phyloP scores from a whole-genome alignment of 441 rosid genomes.

The Aquilaria agallochum region DNA sequence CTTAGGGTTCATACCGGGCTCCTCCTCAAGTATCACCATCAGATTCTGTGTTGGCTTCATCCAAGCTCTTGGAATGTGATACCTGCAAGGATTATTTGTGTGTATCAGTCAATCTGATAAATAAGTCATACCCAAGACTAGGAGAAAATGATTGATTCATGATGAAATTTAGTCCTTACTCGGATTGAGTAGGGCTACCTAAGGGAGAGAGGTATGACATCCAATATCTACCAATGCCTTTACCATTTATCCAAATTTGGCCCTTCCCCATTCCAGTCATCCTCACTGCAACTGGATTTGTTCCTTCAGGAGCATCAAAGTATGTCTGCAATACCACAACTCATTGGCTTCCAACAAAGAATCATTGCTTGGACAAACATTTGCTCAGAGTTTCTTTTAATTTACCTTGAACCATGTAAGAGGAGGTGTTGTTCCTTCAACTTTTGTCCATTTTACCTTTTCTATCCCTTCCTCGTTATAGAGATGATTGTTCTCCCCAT shows the following conservation, averaged over 20 bases:
- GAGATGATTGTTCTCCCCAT: conserved; percentile 35
- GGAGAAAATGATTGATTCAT: neutral
- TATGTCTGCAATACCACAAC: conserved; percentile 31
- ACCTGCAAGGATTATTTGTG: conserved; percentile 25
- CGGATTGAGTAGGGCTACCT: conserved; percentile 60
- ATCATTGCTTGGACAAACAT: neutral
- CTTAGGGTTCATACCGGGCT: conserved; percentile 33
- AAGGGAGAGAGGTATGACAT: conserved; percentile 74
- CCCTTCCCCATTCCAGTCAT: conserved; percentile 79
- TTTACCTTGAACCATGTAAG: conserved; percentile 66
- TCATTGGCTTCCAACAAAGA: too few species aligned
- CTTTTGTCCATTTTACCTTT: conserved; percentile 37
- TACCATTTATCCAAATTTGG: conserved; percentile 84
- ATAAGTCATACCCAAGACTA: too few species aligned
- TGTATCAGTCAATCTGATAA: too few species aligned
- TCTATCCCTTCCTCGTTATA: conserved; percentile 38
- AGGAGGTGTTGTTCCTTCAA: conserved; percentile 17
- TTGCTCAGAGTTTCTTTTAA: conserved; percentile 32
- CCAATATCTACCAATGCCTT: conserved; percentile 89
- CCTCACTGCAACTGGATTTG: conserved; percentile 48
- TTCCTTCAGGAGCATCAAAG: conserved; percentile 74
- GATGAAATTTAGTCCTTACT: conserved; percentile 29
- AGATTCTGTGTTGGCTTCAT: conserved; percentile 45
- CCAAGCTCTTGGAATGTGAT: conserved; percentile 65
- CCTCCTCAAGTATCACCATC: conserved; percentile 57